Conservation (phyloP, 495 filamentous ascomycete genomes). For the Penicillium ucsense region DNA sequence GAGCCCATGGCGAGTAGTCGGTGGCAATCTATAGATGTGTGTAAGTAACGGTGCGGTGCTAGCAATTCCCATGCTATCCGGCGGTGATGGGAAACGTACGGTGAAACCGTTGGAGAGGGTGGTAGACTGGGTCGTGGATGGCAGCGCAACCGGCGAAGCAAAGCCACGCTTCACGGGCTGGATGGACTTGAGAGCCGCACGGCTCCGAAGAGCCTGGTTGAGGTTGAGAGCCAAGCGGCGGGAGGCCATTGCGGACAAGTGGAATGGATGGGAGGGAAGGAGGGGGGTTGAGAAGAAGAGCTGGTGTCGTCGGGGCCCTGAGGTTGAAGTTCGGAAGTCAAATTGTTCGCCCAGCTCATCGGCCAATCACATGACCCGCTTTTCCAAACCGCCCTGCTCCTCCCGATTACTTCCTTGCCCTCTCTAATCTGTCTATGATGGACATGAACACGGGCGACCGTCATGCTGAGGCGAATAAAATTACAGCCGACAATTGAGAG, state of each 20-base stretch:
- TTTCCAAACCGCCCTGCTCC: slow-evolving; percentile 33
- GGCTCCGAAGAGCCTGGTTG: slow-evolving; percentile 74
- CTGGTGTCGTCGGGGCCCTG: slow-evolving; percentile 28
- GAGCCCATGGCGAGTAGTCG: slow-evolving; percentile 95
- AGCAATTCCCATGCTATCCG: slow-evolving; percentile 9
- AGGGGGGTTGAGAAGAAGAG: slow-evolving; percentile 27
- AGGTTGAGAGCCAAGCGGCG: slow-evolving; percentile 85
- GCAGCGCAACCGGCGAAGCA: slow-evolving; percentile 67
- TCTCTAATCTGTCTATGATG: neutral
- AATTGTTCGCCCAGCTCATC: slow-evolving; percentile 38
- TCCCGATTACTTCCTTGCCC: slow-evolving; percentile 30
- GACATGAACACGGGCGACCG: too few species aligned
- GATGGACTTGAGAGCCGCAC: slow-evolving; percentile 62
- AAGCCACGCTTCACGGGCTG: slow-evolving; percentile 71
- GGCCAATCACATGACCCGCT: slow-evolving; percentile 43
- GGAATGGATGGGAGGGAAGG: slow-evolving; percentile 18
- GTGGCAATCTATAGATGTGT: slow-evolving; percentile 68
- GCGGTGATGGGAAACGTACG: slow-evolving; percentile 43
- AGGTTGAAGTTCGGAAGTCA: slow-evolving; percentile 45
- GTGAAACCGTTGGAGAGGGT: slow-evolving; percentile 96
- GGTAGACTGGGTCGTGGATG: slow-evolving; percentile 80
- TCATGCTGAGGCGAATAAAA: too few species aligned
- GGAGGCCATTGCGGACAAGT: slow-evolving; percentile 68
- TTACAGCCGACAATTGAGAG: too few species aligned
- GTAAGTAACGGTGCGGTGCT: slow-evolving; percentile 29